Percentiles rank a stretch among this genome's conserved stretches.
Conservation (phyloP, 2,329 filamentous ascomycete genomes). For the Colletotrichum godetiae region DNA sequence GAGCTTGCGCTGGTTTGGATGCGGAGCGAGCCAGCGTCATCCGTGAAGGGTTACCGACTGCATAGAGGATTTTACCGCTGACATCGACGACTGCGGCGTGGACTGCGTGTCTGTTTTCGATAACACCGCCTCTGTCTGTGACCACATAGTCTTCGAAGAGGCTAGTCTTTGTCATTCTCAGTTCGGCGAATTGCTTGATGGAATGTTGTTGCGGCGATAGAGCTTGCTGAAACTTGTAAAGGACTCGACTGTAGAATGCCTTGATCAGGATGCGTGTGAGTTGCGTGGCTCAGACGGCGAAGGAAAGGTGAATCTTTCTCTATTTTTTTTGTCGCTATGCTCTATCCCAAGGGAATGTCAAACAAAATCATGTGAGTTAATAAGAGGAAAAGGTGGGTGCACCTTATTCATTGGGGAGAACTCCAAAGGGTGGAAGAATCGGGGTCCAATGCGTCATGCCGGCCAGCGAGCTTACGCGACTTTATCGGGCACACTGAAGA, state of each 20-base stretch:
- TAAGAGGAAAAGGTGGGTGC: not conserved
- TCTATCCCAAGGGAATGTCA: not conserved
- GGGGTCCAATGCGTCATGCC: not conserved
- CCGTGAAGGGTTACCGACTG: slow-evolving; percentile 53
- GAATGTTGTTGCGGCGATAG: too few relatives aligned
- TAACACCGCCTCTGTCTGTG: slow-evolving; percentile 50
- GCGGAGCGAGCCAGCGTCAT: slow-evolving; percentile 57
- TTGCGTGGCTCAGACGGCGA: not conserved
- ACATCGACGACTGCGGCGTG: slow-evolving; percentile 55
- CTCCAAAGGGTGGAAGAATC: not conserved
- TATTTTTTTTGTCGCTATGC: not conserved
- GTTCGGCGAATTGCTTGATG: not conserved
- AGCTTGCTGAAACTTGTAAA: not conserved
- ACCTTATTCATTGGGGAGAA: not conserved
- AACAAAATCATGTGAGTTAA: not conserved
- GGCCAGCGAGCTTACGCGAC: not conserved
- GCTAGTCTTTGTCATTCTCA: not conserved
- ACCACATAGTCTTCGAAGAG: slow-evolving; percentile 44
- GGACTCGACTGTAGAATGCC: not conserved
- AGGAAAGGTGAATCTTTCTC: not conserved
- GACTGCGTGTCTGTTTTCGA: slow-evolving; percentile 57
- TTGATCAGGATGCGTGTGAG: not conserved
- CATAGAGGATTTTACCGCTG: slow-evolving; percentile 50
- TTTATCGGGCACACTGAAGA: not conserved
- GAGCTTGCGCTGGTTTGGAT: slow-evolving; percentile 57